These are phyloP conservation scores for Pleurotus djamor DNA, from an alignment of 768 basidiomycete genomes.

Conservation along the genomic window DNA sequence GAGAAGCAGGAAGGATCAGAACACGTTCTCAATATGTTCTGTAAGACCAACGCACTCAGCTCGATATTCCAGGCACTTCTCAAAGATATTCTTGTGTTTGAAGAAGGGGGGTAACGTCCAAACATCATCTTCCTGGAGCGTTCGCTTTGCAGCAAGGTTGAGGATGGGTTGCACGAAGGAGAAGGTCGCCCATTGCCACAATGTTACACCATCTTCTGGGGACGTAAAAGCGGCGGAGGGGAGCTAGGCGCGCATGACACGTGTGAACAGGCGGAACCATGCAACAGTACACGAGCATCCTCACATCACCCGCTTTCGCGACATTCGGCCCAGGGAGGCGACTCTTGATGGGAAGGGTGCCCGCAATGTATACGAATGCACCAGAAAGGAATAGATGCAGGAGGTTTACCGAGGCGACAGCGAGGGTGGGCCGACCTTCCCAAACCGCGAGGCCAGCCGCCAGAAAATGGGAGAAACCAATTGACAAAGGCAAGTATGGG, in stretches of 20 bases:
- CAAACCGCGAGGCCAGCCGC: background rate
- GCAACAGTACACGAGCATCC: conserved; percentile 14
- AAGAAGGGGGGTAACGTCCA: conserved; percentile 71
- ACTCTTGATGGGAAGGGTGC: conserved; percentile 52
- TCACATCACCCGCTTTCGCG: conserved; percentile 45
- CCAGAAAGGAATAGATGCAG: conserved; percentile 30
- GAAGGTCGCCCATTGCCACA: conserved; percentile 68
- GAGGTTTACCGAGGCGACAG: conserved; percentile 18
- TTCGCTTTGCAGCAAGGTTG: conserved; percentile 44
- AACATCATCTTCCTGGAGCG: conserved; percentile 49
- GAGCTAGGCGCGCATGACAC: conserved; percentile 25
- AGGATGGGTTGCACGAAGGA: conserved; percentile 66
- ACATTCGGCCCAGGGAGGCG: conserved; percentile 45
- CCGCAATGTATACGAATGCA: conserved; percentile 46
- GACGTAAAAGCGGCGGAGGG: conserved; percentile 49
- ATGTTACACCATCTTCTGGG: conserved; percentile 62
- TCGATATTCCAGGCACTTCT: conserved; percentile 56
- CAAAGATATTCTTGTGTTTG: conserved; percentile 64
- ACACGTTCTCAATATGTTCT: background rate
- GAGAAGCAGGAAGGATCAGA: background rate
- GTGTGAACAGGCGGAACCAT: conserved; percentile 1
- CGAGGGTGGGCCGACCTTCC: conserved; percentile 9
- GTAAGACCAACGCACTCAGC: conserved; percentile 23
- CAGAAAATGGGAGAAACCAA: conserved; percentile 35
- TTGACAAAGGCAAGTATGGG: conserved; percentile 48